Evolutionary conservation across 495 filamentous ascomycete species (phyloP), one percentile per base, ranked within the genome.

Genomic region (Hypoxylon fragiforme): DNA sequence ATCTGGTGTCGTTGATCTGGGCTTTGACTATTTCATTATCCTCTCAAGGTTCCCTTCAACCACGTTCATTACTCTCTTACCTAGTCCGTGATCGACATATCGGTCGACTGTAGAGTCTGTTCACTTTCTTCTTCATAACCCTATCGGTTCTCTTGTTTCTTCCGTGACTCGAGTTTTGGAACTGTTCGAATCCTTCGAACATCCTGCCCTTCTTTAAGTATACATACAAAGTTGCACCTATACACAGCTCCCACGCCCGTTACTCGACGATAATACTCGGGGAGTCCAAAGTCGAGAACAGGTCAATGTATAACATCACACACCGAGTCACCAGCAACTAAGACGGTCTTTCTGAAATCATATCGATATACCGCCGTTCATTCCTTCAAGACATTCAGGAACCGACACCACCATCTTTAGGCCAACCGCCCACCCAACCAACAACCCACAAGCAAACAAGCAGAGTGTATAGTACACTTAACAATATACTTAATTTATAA

Each of bases 341-440:
- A 28, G 66, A 65, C 44, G 58, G 72, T 74, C 67, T 46, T 66
- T 55, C 4, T 28, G 62, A 64, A 66, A 63, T 52, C 50, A 39
- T 20, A 57, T 69, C 67, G 42, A 67, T 70, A 67, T 70, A 73
- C 74, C 62, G 65, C 69, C 73, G 67, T 71, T 69, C 75, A 75
- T 70, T 78, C 75, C 50, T 77, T 79, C 60, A 28, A 44, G 35
- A 61, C 58, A 60, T 57, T 28, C 54, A 35, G 46, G 70, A 75
- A 74, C 64, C 73, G 68, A 72, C 70, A 66, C 63, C 65, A 75
- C 75, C 76, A 73, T 77, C 73, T 45, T 79, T 79, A 72, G 74
- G 74, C 73, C 74, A 70, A 56, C 51, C 62, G 66, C 65, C 66
- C 72, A 54, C 54, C 47, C n/a, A n/a, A 64, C 21, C 40, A 40